Evolutionary conservation across 129 eudicot species (phyloP), one percentile per base, ranked within the genome.

Genomic region (Flaveria linearis): DNA sequence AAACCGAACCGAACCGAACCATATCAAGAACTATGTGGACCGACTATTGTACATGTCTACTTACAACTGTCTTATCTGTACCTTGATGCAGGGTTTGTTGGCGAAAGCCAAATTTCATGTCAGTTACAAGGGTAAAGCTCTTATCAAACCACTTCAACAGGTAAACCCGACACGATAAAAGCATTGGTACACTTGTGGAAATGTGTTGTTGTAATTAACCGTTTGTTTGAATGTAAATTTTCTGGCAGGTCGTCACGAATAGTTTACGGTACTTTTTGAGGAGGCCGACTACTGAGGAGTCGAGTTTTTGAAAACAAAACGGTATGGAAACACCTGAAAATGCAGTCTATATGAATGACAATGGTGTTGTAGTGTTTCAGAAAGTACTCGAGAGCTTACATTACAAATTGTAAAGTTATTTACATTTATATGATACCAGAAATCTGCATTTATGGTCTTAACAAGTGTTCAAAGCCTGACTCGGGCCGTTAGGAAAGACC

Each of bases 41-140:
- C 50, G 2, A 45, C 50, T 45, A 1, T 45, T 45, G 13, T 1
- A 45, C 7, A 39, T 43, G 14, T 4, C 41, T 25, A 26, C 39
- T 60, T 47, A 75, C 65, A 65, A 39, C 2, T 3, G 42, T 53
- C 36, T 39, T 25, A 39, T 5, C 56, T 33, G 25, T 64, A 33
- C 69, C 30, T 13, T 39, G 60, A 45, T 46, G 57, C 76, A 94
- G 98, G 98, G 98, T 4, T 80, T 94, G 82, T 81, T 94, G 87
- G 98, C 98, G 2, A 93, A 93, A 87, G 97, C 98, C 23, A 93
- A 91, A 56, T 93, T 93, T 78, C 98, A 93, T 71, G 96, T 93
- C 23, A 93, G 86, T 78, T 93, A 93, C 85, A 84, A 82, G 83
- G 91, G 89, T 22, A 88, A 91, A 86, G 85, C 98, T 68, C 83